Evolutionary conservation across 192 early-diverging fungal species (phyloP), one percentile per base, ranked within the genome.

Genomic region (Backusella westeae): DNA sequence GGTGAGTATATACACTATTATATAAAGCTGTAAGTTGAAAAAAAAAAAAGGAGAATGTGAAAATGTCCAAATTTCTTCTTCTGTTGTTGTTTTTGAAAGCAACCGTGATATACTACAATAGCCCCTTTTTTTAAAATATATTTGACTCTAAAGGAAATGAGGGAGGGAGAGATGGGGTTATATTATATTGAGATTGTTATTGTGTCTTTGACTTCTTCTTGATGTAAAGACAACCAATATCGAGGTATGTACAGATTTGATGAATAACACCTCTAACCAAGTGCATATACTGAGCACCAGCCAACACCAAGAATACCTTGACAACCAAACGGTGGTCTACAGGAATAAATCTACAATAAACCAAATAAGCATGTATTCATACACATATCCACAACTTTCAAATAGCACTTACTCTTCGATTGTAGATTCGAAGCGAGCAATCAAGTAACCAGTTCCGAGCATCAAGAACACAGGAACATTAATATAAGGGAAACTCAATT

Each of bases 141-240:
- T 29, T 59, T 49, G 46, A 49, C 46, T 49, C 23, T 59, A 59
- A 29, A 59, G 26, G 23, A 26, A 59, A 53, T n/a, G 49, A 53
- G n/a, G n/a, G 6, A 19, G 49, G 8, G 32, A 32, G 32, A 12
- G 23, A 26, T 9, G 56, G n/a, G 21, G 21, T 21, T 23, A 29
- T 29, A 63, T 8, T 63, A 63, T 63, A 63, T 63, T 29, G 56
- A 63, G 29, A 32, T 14, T 29, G 23, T 63, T 63, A 63, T 63
- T 63, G 56, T 63, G 56, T 29, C 56, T 73, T 87, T 80, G 46
- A 49, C 81, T 87, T 88, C 79, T 91, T 87, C 82, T 94, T 94
- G 79, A 94, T 94, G 42, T 90, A 88, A 53, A 94, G 84, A 72
- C 93, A 94, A 78, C 90, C 90, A 76, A 94, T 94, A 74, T 94